phyloP scores from a whole-genome alignment of 768 basidiomycete species.

The Collybia sordida region DNA sequence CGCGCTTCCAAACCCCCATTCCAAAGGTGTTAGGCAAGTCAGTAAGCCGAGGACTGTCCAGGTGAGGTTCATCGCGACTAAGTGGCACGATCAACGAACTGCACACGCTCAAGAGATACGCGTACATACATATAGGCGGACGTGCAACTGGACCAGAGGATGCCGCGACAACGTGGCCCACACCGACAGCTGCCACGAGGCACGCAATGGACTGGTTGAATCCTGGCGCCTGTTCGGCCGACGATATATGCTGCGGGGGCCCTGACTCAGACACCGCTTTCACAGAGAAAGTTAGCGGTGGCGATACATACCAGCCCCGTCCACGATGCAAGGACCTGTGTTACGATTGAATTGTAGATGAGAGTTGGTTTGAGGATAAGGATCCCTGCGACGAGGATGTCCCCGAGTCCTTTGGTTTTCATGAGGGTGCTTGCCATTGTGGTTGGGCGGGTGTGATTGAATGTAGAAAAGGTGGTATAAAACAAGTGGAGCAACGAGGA shows the following conservation, averaged over 20 bases:
- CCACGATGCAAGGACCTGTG: slow-evolving; percentile 16
- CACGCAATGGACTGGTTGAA: slow-evolving; percentile 37
- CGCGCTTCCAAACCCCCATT: slow-evolving; percentile 24
- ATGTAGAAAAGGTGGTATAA: too few species aligned
- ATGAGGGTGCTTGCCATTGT: not conserved
- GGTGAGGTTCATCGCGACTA: slow-evolving; percentile 28
- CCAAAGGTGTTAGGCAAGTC: slow-evolving; percentile 22
- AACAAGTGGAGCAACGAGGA: too few species aligned
- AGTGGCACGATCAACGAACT: not conserved
- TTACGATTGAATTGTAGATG: slow-evolving; percentile 24
- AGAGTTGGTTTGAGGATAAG: not conserved
- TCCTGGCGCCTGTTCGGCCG: slow-evolving; percentile 24
- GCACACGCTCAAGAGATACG: not conserved
- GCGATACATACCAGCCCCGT: slow-evolving; percentile 23
- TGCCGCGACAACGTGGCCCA: slow-evolving; percentile 28
- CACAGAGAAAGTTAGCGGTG: too few species aligned
- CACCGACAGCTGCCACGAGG: slow-evolving; percentile 30
- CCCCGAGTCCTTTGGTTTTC: slow-evolving; percentile 11
- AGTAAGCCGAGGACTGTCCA: slow-evolving; percentile 24
- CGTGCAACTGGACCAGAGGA: slow-evolving; percentile 19
- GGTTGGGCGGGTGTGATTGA: too few species aligned
- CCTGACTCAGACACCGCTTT: slow-evolving; percentile 3
- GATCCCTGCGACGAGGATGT: slow-evolving; percentile 10
- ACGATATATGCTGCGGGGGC: slow-evolving; percentile 21
- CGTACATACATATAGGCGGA: slow-evolving; percentile 26